Base-by-base conservation (phyloP, 177 flowering plant genomes). In the Vitis hybrid region DNA sequence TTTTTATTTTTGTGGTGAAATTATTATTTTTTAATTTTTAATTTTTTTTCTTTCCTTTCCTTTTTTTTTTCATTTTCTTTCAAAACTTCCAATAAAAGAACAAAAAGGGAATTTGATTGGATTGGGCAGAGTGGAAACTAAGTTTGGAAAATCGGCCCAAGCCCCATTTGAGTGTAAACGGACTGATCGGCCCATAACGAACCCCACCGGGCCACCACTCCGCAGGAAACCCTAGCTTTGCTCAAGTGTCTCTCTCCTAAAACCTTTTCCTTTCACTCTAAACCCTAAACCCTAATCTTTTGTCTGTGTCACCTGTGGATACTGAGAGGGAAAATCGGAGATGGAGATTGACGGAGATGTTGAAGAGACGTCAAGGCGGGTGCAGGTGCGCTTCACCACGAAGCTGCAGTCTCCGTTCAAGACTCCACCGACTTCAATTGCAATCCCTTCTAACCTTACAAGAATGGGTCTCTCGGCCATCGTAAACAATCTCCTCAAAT, bases 361-460 rank as follows among this genome's bases (percentile, higher is more conserved):
- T 0, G 80, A 72, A 49, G 91, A 82, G 56, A 67, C 74, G 3
- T 73, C 82, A 10, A 80, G 85, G 72, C 74, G 81, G 40, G 86
- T 94, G 9, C 96, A 89, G 71, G 96, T 85, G n/a, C 89, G 97
- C 10, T 93, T 95, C 71, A 78, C 85, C 1, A 93, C 99, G n/a
- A 89, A 89, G 78, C 87, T 93, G 8, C 64, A 86, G 17, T 50
- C 83, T 50, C 89, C 94, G 1, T 71, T 79, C 51, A 89, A 84
- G 75, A 83, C 73, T 50, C 93, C 97, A 2, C 11, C 65, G 5
- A 62, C 85, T 30, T 76, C 98, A 64, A 83, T 95, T 65, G 88
- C 97, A 2, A 81, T 95, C 57, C 97, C 97, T 5, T 19, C 97
- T 40, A 79, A 87, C 64, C 81, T 90, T 68, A 85, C 90, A 9